These are phyloP conservation scores for Xylaria sp. DNA, from an alignment of 2,329 filamentous ascomycete species.

Conservation along the genomic window DNA sequence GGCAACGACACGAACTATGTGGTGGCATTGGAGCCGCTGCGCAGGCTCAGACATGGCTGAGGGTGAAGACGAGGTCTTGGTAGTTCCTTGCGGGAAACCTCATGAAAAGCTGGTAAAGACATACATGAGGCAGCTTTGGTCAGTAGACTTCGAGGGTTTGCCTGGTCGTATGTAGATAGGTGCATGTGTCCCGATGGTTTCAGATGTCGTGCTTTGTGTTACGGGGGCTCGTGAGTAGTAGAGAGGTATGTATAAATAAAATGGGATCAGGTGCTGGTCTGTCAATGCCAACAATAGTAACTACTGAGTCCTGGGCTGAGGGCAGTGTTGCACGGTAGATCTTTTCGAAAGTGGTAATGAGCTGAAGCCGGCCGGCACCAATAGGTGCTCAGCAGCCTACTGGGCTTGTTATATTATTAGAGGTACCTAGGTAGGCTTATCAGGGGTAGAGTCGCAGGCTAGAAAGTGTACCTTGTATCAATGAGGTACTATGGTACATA, in stretches of 20 bases:
- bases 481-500: background rate
- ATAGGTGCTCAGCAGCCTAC: background rate
- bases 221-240: background rate
- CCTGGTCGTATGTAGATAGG: background rate
- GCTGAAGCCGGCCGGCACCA: slow-evolving; percentile 2
- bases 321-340: slow-evolving; percentile 19
- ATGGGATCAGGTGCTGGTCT: slow-evolving; percentile 14
- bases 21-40: slow-evolving; percentile 33
- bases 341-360: slow-evolving; percentile 26
- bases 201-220: background rate
- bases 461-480: background rate
- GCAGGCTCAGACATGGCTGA: slow-evolving; percentile 26
- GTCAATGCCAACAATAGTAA: slow-evolving; percentile 8
- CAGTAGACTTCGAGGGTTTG: slow-evolving; percentile 6
- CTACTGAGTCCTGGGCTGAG: slow-evolving; percentile 1
- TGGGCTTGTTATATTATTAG: background rate
- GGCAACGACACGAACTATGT: slow-evolving; percentile 32
- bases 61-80: slow-evolving; percentile 14
- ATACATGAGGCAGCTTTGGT: slow-evolving; percentile 24
- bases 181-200: slow-evolving; percentile 3
- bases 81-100: slow-evolving; percentile 22
- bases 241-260: slow-evolving; percentile 23
- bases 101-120: slow-evolving; percentile 18
- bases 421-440: slow-evolving; percentile 2
- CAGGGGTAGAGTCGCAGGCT: background rate